These are phyloP conservation scores for Balamuthia mandrillaris DNA, from an alignment of 208 protist species.

Conservation along the genomic window DNA sequence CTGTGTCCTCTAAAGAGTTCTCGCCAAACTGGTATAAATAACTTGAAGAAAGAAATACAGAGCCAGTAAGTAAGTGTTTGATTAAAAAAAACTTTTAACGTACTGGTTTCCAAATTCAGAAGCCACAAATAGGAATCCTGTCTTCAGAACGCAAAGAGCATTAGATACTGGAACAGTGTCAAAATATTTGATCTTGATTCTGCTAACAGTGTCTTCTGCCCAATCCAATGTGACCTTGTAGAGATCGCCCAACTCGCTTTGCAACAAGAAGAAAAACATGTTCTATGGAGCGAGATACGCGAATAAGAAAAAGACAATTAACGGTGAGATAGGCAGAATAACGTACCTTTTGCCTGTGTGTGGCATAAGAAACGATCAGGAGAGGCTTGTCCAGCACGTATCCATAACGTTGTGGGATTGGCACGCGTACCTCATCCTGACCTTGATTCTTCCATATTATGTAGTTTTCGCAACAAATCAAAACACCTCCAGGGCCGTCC, in stretches of 20 bases:
- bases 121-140: conserved; percentile 92
- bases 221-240: conserved; percentile 88
- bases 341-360: conserved; percentile 69
- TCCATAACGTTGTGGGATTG: conserved; percentile 70
- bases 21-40: conserved; percentile 84
- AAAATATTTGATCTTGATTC: conserved; percentile 90
- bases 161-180: conserved; percentile 90
- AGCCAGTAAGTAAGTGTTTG: background rate
- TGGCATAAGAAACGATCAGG: conserved; percentile 80
- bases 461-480: conserved; percentile 91
- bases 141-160: conserved; percentile 84
- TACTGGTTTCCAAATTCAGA: conserved; percentile 91
- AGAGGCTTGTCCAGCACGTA: conserved; percentile 78
- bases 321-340: background rate
- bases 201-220: conserved; percentile 73
- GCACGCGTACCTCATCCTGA: conserved; percentile 43
- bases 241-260: conserved; percentile 95
- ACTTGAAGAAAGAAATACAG: background rate
- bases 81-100: background rate
- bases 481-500: conserved; percentile 90
- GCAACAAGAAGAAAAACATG: conserved; percentile 92
- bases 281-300: background rate
- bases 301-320: background rate
- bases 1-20: conserved; percentile 78
- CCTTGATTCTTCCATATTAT: conserved; percentile 86